Evolutionary conservation across 2,329 filamentous ascomycete genomes (phyloP).

Genomic region (Colletotrichum noveboracense): DNA sequence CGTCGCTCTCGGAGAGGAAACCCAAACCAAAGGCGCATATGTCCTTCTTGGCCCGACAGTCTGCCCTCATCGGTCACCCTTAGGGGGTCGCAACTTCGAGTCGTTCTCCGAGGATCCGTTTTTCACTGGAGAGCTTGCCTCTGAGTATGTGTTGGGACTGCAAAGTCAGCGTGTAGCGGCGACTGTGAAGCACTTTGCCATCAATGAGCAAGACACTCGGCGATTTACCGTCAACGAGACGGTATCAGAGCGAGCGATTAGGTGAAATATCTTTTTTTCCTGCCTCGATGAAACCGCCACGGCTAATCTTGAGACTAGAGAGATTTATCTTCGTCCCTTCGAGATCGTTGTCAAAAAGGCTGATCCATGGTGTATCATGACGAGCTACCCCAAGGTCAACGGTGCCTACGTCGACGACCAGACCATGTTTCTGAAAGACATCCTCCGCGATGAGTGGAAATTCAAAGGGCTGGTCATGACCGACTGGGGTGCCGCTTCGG

Average conservation of each 20-base stretch:
- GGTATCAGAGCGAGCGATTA: not conserved
- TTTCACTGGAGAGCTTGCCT: conserved; percentile 45
- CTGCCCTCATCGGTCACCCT: conserved; percentile 65
- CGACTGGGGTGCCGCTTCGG: conserved; percentile 37
- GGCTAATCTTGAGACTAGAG: not conserved
- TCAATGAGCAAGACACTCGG: not conserved
- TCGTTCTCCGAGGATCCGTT: conserved; percentile 62
- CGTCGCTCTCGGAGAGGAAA: conserved; percentile 26
- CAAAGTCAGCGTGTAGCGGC: not conserved
- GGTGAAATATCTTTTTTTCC: not conserved
- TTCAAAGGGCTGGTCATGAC: conserved; percentile 44
- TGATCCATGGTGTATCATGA: conserved; percentile 40
- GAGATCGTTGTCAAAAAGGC: conserved; percentile 39
- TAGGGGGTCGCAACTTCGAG: conserved; percentile 69
- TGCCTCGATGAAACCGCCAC: not conserved
- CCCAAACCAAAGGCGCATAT: conserved; percentile 54
- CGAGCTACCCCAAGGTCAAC: conserved; percentile 43
- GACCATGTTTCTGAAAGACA: conserved; percentile 27
- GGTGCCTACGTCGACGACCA: conserved; percentile 21
- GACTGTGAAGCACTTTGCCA: conserved; percentile 16
- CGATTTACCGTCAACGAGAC: not conserved
- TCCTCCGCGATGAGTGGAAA: conserved; percentile 49
- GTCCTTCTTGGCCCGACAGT: conserved; percentile 66
- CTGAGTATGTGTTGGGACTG: conserved; percentile 32
- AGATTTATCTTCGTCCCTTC: conserved; percentile 40